Percentiles rank a stretch among this genome's conserved stretches.
Conservation (phyloP, 192 early-diverging fungal species). For the Linnemannia zychae region DNA sequence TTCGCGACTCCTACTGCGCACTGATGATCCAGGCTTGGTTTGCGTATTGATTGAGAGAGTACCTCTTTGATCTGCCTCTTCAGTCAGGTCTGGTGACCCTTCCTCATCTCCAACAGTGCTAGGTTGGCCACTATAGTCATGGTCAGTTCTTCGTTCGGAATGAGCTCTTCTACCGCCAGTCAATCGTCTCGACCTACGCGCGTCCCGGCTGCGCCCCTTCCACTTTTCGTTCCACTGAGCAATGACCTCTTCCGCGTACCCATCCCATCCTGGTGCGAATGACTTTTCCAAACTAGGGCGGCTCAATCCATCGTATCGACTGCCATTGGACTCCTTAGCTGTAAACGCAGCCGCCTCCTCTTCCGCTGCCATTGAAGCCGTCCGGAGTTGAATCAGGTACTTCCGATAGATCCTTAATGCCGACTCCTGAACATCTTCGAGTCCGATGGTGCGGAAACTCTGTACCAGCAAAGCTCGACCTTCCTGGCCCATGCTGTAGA, state of each 20-base stretch:
- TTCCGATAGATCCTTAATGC: constrained; percentile 49
- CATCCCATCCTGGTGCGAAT: constrained; percentile 35
- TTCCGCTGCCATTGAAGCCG: constrained; percentile 44
- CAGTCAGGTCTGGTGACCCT: background rate
- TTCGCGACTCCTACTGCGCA: background rate
- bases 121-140: background rate
- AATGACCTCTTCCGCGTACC: constrained; percentile 52
- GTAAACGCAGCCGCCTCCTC: constrained; percentile 20
- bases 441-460: constrained; percentile 41
- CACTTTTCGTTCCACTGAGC: constrained; percentile 53
- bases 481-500: constrained; percentile 22
- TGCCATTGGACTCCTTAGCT: background rate
- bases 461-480: constrained; percentile 25
- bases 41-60: constrained; percentile 1
- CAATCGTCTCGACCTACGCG: constrained; percentile 21
- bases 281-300: constrained; percentile 31
- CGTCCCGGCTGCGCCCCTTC: constrained; percentile 12
- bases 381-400: constrained; percentile 49
- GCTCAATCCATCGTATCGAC: background rate
- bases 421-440: constrained; percentile 55
- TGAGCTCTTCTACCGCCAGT: background rate
- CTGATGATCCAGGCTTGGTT: background rate
- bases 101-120: background rate
- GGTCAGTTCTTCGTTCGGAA: background rate
- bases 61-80: background rate